phyloP scores from a whole-genome alignment of 2,329 filamentous ascomycete species.

The Lachnellula hyalina region DNA sequence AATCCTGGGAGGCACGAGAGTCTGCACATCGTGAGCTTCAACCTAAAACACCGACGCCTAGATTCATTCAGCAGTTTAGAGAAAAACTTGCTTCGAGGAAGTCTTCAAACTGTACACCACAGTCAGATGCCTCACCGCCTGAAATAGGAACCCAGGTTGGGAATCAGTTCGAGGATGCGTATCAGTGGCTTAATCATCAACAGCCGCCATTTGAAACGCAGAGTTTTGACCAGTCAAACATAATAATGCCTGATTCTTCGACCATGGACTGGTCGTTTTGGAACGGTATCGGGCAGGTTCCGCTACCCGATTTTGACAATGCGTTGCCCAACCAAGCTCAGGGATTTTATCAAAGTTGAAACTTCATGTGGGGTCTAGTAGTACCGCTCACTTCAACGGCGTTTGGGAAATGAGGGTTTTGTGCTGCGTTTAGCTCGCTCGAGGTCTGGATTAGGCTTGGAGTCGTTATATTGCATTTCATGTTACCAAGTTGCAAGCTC shows the following conservation, averaged over 20 bases:
- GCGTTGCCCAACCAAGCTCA: background rate
- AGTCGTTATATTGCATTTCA: no score
- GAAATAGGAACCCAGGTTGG: background rate
- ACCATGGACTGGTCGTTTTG: constrained; percentile 15
- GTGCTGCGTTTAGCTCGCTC: no score
- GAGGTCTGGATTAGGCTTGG: no score
- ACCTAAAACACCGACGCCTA: constrained; percentile 2
- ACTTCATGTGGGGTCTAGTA: no score
- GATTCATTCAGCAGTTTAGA: constrained; percentile 3
- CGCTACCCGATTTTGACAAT: background rate
- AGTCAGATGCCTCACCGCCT: background rate
- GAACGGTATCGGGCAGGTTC: constrained; percentile 11
- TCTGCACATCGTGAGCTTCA: constrained; percentile 1
- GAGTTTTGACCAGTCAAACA: background rate
- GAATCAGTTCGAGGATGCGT: constrained; percentile 1
- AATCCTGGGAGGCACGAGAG: constrained; percentile 24
- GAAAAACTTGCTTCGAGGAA: background rate
- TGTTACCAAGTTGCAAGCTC: no score
- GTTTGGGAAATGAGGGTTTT: no score
- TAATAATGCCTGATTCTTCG: constrained; percentile 3
- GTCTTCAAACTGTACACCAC: background rate
- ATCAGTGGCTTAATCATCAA: constrained; percentile 10
- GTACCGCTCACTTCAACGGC: no score
- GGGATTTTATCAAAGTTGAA: background rate
- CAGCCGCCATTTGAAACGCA: background rate